These are phyloP conservation scores for Akanthomyces uredinophilus DNA, from an alignment of 2,329 filamentous ascomycete species.

Conservation along the genomic window DNA sequence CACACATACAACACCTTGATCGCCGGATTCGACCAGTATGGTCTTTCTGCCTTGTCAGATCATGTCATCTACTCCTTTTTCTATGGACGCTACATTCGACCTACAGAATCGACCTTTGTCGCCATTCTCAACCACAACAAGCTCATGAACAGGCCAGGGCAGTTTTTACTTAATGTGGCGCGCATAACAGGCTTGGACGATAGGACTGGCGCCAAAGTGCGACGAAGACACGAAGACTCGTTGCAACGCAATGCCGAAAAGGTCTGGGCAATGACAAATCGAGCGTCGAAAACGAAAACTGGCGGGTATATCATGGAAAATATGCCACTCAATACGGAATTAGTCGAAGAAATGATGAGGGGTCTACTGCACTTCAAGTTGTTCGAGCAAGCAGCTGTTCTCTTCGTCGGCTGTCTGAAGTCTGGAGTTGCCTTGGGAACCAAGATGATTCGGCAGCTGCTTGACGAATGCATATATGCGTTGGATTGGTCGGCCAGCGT, in stretches of 20 bases:
- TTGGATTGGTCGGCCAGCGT: slow-evolving; percentile 36
- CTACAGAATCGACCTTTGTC: slow-evolving; percentile 44
- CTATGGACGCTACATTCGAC: slow-evolving; percentile 36
- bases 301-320: slow-evolving; percentile 38
- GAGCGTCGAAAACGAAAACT: slow-evolving; percentile 21
- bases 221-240: slow-evolving; percentile 26
- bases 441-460: slow-evolving; percentile 29
- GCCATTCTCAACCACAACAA: slow-evolving; percentile 49
- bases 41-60: slow-evolving; percentile 46
- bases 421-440: slow-evolving; percentile 29
- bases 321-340: slow-evolving; percentile 30
- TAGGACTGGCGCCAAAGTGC: slow-evolving; percentile 34
- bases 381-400: slow-evolving; percentile 38
- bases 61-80: slow-evolving; percentile 49
- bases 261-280: slow-evolving; percentile 24
- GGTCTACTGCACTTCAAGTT: slow-evolving; percentile 45
- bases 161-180: slow-evolving; percentile 40
- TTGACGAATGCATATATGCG: slow-evolving; percentile 37
- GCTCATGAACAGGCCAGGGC: slow-evolving; percentile 33
- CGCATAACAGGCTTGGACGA: slow-evolving; percentile 41
- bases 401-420: slow-evolving; percentile 37
- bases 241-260: slow-evolving; percentile 18
- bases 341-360: slow-evolving; percentile 43
- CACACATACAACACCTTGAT: slow-evolving; percentile 69
- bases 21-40: slow-evolving; percentile 53